Percentiles rank a stretch among this genome's conserved stretches.
Conservation (phyloP, 495 filamentous ascomycete genomes). For the Aspergillus asperescens region DNA sequence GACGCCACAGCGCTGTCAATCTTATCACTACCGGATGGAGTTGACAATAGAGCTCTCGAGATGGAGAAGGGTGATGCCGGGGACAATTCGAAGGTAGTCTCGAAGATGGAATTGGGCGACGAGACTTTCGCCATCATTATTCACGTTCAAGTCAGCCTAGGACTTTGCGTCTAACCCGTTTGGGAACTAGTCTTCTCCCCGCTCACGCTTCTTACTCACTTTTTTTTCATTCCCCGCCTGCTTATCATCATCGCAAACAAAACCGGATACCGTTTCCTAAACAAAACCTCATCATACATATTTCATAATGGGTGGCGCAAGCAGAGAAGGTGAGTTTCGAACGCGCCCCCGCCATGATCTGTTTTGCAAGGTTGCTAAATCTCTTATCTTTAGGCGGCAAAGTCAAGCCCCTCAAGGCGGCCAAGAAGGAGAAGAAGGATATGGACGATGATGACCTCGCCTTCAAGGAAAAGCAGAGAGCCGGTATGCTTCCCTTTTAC, state of each 20-base stretch:
- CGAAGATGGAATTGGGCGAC: not conserved
- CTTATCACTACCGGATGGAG: constrained; percentile 18
- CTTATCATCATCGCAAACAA: constrained; percentile 19
- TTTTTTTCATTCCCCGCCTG: constrained; percentile 20
- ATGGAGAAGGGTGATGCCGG: not conserved
- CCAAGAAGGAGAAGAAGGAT: constrained; percentile 73
- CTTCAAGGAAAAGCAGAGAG: constrained; percentile 66
- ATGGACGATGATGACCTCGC: constrained; percentile 73
- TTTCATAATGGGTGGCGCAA: constrained; percentile 58
- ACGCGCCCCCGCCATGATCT: not conserved
- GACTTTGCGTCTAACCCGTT: constrained; percentile 20
- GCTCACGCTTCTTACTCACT: constrained; percentile 8
- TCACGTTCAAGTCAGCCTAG: constrained; percentile 10
- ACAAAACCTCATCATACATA: constrained; percentile 5
- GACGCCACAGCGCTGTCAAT: constrained; percentile 24
- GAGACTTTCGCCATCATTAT: not conserved
- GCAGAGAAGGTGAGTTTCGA: constrained; percentile 55
- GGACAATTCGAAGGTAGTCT: not conserved
- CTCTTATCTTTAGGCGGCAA: constrained; percentile 60
- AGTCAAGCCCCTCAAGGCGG: constrained; percentile 74
- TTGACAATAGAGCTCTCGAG: constrained; percentile 15
- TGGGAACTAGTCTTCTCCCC: constrained; percentile 14
- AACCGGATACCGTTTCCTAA: constrained; percentile 4
- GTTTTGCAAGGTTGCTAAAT: constrained; percentile 1
- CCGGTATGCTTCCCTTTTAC: constrained; percentile 50